These are phyloP conservation scores for Colletotrichum abscissum DNA, from an alignment of 2,329 filamentous ascomycete genomes.

Conservation along the genomic window DNA sequence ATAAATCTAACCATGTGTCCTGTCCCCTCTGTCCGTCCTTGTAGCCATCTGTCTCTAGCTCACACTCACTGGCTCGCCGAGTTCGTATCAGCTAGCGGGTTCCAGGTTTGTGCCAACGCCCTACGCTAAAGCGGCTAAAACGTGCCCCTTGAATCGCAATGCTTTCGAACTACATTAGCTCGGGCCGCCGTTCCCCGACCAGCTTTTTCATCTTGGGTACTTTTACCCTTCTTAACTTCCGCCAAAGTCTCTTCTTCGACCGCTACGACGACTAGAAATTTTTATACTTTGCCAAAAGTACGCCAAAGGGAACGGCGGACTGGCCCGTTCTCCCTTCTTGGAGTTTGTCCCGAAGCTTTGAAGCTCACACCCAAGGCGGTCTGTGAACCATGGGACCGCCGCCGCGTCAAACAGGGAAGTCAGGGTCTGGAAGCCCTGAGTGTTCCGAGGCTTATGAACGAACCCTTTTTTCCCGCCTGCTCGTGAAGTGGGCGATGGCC, in stretches of 20 bases:
- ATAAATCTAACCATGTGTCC: constrained; percentile 2
- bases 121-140: constrained; percentile 26
- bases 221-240: background rate
- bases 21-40: background rate
- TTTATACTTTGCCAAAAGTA: background rate
- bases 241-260: background rate
- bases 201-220: background rate
- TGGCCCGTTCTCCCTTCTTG: background rate
- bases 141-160: background rate
- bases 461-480: background rate
- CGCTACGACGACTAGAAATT: background rate
- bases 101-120: constrained; percentile 22
- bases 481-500: background rate
- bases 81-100: constrained; percentile 27
- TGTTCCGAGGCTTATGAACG: background rate
- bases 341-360: background rate
- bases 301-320: background rate
- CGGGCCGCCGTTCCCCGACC: background rate
- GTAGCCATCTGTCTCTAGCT: background rate
- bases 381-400: background rate
- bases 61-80: background rate
- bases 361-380: background rate
- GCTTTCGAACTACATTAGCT: background rate
- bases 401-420: background rate
- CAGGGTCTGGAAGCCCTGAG: background rate